Evolutionary conservation across 1,139 yeast species (phyloP).

Genomic region (Scheffersomyces cryptocercus): DNA sequence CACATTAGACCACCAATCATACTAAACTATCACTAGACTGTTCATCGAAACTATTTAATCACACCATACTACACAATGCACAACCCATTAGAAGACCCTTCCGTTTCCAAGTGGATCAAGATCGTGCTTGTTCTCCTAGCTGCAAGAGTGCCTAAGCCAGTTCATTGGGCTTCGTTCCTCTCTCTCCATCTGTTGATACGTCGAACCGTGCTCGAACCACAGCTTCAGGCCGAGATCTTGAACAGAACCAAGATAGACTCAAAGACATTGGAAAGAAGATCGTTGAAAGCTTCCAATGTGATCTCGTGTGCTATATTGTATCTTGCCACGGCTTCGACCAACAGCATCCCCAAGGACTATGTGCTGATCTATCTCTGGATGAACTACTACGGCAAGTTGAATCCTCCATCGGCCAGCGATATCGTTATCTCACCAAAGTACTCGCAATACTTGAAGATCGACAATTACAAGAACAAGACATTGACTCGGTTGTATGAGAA

Average conservation of each 20-base stretch:
- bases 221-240: conserved; percentile 51
- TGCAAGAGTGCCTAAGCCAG: conserved; percentile 27
- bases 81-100: conserved; percentile 8
- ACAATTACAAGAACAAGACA: conserved; percentile 16
- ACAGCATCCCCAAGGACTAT: conserved; percentile 41
- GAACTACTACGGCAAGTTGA: conserved; percentile 34
- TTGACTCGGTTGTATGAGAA: conserved; percentile 26
- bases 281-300: conserved; percentile 26
- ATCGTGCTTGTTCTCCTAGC: conserved; percentile 30
- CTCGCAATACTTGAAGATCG: conserved; percentile 28
- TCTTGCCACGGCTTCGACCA: conserved; percentile 29
- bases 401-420: conserved; percentile 36
- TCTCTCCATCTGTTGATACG: conserved; percentile 35
- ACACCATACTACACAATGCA: too few species aligned
- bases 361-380: conserved; percentile 36
- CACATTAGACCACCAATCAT: too few species aligned
- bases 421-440: conserved; percentile 26
- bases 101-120: conserved; percentile 28
- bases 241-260: not conserved
- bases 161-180: conserved; percentile 34
- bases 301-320: conserved; percentile 31
- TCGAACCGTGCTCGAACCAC: conserved; percentile 19
- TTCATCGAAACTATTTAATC: too few species aligned
- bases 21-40: too few species aligned
- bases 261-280: not conserved